Evolutionary conservation across 768 basidiomycete genomes (phyloP).

Genomic region (Auriscalpium microsporum): DNA sequence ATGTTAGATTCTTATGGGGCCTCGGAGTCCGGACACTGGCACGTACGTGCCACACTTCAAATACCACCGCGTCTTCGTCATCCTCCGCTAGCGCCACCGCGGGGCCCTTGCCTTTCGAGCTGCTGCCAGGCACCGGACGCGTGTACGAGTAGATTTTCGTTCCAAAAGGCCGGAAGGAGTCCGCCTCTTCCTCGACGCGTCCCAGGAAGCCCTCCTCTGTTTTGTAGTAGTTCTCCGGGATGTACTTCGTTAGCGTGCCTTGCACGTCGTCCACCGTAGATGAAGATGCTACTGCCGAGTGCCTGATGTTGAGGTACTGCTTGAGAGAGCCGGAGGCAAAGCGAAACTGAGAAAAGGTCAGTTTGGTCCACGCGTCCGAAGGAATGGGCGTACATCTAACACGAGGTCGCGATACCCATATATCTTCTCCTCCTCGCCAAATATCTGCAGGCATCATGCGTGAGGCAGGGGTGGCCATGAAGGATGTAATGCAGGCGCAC

Average conservation of each 20-base stretch:
- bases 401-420: constrained; percentile 85
- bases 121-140: constrained; percentile 37
- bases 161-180: constrained; percentile 68
- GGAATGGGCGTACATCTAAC: constrained; percentile 57
- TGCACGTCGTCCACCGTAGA: constrained; percentile 85
- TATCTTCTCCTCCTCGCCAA: constrained; percentile 92
- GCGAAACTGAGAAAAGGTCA: constrained; percentile 44
- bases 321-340: constrained; percentile 83
- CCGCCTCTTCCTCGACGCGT: constrained; percentile 72
- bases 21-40: neutral
- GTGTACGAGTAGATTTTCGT: constrained; percentile 70
- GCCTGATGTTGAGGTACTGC: constrained; percentile 64
- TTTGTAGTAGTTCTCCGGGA: constrained; percentile 74
- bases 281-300: constrained; percentile 51
- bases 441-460: constrained; percentile 50
- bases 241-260: constrained; percentile 62
- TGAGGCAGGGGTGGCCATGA: neutral
- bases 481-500: constrained; percentile 31
- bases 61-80: constrained; percentile 58
- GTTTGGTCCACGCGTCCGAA: neutral
- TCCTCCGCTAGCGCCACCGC: constrained; percentile 37
- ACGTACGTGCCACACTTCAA: constrained; percentile 86
- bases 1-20: neutral
- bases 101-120: constrained; percentile 48
- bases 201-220: constrained; percentile 58